Evolutionary conservation across 345 rosid species (phyloP), one percentile per base, ranked within the genome.

Genomic region (Raphanus raphanistrum): DNA sequence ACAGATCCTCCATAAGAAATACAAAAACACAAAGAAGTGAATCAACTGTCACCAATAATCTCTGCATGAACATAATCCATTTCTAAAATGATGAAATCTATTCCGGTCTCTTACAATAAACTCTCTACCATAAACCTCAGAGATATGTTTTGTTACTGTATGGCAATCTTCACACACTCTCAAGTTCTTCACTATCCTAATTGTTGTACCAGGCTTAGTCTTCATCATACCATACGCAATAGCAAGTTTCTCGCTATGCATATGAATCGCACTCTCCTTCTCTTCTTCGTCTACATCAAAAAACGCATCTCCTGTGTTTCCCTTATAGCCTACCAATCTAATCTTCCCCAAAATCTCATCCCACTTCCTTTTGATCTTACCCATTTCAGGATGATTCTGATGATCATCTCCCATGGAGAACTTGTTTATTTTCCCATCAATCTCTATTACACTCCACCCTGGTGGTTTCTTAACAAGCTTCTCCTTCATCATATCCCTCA

Each of bases 161-260:
- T 92, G 97, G 63, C 93, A 90, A 76, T 90, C 93, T 25, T 90
- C 87, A 6, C 95, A 90, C 2, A 92, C 87, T 25, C 97, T 78
- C 83, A 90, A 84, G 88, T 92, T 92, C 84, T 92, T 90, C 83
- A 86, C 91, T 70, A 85, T 87, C 71, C 88, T 86, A 29, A 92
- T 86, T 0, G 79, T 64, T 2, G 77, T 55, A 5, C 52, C 68
- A 13, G 82, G 71, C 48, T 72, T 74, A 0, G 82, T 88, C 71
- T 75, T 90, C 87, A 87, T 80, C 55, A 90, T 84, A 79, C 89
- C 90, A 59, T 60, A 92, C 12, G 91, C 91, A 48, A 87, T 87
- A 0, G 97, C 94, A 13, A 87, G 92, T 83, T 92, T 90, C 83
- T 92, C 94, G 3, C 97, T 90, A 36, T 92, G 97, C 86, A 72